phyloP scores from a whole-genome alignment of 2,329 filamentous ascomycete genomes.

The Aureobasidium sp. region DNA sequence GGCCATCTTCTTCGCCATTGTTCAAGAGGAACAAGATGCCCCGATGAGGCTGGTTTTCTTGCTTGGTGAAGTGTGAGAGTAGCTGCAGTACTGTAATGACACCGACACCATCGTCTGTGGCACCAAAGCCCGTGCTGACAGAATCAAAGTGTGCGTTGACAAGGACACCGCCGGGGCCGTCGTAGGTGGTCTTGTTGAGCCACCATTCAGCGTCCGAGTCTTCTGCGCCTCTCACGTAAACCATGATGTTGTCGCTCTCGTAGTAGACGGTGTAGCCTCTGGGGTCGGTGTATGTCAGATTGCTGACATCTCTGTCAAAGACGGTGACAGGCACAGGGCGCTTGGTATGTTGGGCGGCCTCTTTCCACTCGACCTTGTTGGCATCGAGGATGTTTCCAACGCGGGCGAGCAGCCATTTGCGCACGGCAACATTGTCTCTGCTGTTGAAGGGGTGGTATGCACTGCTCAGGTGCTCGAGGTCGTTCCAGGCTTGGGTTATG shows the following conservation, averaged over 20 bases:
- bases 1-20: slow-evolving; percentile 89
- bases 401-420: slow-evolving; percentile 65
- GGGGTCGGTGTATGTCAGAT: slow-evolving; percentile 54
- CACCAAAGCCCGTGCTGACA: slow-evolving; percentile 84
- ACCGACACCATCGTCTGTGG: slow-evolving; percentile 89
- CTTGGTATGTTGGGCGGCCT: not conserved
- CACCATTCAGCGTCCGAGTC: slow-evolving; percentile 69
- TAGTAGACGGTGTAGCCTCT: slow-evolving; percentile 59
- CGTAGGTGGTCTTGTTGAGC: slow-evolving; percentile 35
- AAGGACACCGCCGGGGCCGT: slow-evolving; percentile 64
- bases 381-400: slow-evolving; percentile 62
- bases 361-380: slow-evolving; percentile 46
- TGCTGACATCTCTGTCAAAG: slow-evolving; percentile 73
- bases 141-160: slow-evolving; percentile 95
- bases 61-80: slow-evolving; percentile 73
- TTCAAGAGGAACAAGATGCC: slow-evolving; percentile 84
- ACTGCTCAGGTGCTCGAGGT: slow-evolving; percentile 68
- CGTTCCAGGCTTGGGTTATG: slow-evolving; percentile 77
- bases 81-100: slow-evolving; percentile 82
- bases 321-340: slow-evolving; percentile 43
- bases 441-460: slow-evolving; percentile 87
- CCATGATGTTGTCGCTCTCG: slow-evolving; percentile 84
- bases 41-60: slow-evolving; percentile 62
- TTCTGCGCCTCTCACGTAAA: slow-evolving; percentile 78
- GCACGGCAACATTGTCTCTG: slow-evolving; percentile 70